Conservation (phyloP, 768 basidiomycete genomes). For the Lactarius hatsudake region DNA sequence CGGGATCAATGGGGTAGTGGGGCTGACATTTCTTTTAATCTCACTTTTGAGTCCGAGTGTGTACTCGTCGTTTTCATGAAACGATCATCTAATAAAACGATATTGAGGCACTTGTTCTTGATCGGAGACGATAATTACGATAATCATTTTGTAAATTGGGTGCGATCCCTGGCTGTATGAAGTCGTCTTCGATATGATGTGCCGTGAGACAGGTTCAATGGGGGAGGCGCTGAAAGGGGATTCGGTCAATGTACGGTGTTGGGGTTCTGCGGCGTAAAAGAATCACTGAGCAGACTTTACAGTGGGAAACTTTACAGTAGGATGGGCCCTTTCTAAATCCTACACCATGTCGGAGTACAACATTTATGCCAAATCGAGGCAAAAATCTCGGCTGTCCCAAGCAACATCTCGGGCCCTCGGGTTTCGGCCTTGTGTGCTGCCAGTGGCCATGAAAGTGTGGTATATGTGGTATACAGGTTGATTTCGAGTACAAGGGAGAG, state of each 20-base stretch:
- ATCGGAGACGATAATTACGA: background rate
- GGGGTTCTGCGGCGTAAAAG: background rate
- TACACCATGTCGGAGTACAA: too few species aligned
- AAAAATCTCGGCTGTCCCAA: too few species aligned
- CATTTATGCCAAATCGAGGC: too few species aligned
- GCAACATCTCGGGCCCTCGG: too few species aligned
- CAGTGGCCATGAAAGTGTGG: too few species aligned
- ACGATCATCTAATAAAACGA: background rate
- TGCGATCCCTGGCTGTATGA: background rate
- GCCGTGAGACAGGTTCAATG: background rate
- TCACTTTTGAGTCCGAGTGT: background rate
- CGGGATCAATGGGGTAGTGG: slow-evolving; percentile 70
- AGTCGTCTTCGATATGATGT: background rate
- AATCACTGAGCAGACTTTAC: background rate
- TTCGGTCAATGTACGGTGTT: background rate
- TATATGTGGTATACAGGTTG: too few species aligned
- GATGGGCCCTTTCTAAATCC: too few species aligned
- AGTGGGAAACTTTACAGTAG: too few species aligned
- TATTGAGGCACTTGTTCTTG: background rate
- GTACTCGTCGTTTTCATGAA: too few species aligned
- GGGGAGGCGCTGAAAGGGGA: background rate
- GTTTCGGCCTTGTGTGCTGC: too few species aligned
- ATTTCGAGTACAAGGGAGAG: too few species aligned
- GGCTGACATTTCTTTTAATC: slow-evolving; percentile 51
- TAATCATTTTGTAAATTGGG: too few species aligned